Conservation (phyloP, 2,329 filamentous ascomycete genomes). For the Colletotrichum sp. region DNA sequence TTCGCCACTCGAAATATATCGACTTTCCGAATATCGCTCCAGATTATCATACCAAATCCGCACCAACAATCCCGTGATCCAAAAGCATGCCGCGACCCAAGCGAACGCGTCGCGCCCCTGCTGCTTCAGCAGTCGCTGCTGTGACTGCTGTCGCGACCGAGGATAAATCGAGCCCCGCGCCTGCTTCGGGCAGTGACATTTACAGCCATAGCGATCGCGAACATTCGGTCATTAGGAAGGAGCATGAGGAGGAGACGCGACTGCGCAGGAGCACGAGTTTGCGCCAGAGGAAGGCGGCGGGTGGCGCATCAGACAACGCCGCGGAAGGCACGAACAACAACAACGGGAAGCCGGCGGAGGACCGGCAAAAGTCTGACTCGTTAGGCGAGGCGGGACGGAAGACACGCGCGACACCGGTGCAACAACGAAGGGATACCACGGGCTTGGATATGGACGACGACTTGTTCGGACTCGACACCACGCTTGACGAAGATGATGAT, state of each 20-base stretch:
- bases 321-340: constrained; percentile 35
- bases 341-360: constrained; percentile 24
- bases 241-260: constrained; percentile 17
- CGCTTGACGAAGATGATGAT: constrained; percentile 46
- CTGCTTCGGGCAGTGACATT: constrained; percentile 29
- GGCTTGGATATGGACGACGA: constrained; percentile 54
- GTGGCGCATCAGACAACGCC: constrained; percentile 38
- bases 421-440: constrained; percentile 44
- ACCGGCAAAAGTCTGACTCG: constrained; percentile 31
- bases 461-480: constrained; percentile 44
- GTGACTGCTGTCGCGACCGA: constrained; percentile 8
- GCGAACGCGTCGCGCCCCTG: constrained; percentile 31
- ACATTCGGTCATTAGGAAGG: constrained; percentile 27
- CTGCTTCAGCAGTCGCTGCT: constrained; percentile 21
- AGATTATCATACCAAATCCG: not conserved
- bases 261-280: constrained; percentile 16
- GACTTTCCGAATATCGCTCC: not conserved
- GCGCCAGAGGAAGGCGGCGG: constrained; percentile 24
- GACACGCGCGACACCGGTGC: constrained; percentile 35
- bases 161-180: constrained; percentile 6
- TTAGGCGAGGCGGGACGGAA: constrained; percentile 42
- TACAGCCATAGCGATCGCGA: constrained; percentile 40
- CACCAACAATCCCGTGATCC: not conserved
- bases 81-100: constrained; percentile 33
- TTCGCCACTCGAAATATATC: not conserved